Percentiles rank a stretch among this genome's conserved stretches.
These are phyloP conservation scores for Fusarium tricinctum DNA, from an alignment of 2,329 filamentous ascomycete species.

Conservation along the genomic window DNA sequence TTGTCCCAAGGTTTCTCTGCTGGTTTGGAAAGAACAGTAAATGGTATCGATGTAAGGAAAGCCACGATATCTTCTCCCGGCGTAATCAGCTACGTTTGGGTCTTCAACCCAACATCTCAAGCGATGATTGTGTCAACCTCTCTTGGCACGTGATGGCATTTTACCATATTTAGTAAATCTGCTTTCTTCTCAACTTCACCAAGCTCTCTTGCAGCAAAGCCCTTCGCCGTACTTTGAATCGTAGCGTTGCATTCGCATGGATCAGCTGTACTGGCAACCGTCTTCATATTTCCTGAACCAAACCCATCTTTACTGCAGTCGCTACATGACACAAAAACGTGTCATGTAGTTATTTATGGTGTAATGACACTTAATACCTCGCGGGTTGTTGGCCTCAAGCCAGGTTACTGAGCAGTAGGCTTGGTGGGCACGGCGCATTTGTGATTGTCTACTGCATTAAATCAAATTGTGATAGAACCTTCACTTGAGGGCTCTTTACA, in stretches of 20 bases:
- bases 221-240: background rate
- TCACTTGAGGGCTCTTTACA: background rate
- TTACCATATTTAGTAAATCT: background rate
- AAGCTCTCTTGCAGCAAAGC: background rate
- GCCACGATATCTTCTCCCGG: background rate
- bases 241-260: slow-evolving; percentile 6
- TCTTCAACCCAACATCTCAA: background rate
- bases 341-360: background rate
- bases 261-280: slow-evolving; percentile 8
- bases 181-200: background rate
- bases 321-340: background rate
- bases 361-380: too few species aligned
- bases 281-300: background rate
- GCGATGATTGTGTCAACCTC: background rate
- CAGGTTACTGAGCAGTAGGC: too few species aligned
- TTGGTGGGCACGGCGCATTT: background rate
- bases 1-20: background rate
- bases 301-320: slow-evolving; percentile 2
- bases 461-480: background rate
- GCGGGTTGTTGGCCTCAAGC: too few species aligned
- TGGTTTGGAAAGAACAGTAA: background rate
- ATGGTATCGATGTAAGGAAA: background rate
- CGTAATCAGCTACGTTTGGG: background rate
- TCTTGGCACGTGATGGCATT: background rate
- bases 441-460: background rate